Evolutionary conservation across 108 stramenopile species (phyloP), one percentile per base, ranked within the genome.

Genomic region (Bacterosira constricta): DNA sequence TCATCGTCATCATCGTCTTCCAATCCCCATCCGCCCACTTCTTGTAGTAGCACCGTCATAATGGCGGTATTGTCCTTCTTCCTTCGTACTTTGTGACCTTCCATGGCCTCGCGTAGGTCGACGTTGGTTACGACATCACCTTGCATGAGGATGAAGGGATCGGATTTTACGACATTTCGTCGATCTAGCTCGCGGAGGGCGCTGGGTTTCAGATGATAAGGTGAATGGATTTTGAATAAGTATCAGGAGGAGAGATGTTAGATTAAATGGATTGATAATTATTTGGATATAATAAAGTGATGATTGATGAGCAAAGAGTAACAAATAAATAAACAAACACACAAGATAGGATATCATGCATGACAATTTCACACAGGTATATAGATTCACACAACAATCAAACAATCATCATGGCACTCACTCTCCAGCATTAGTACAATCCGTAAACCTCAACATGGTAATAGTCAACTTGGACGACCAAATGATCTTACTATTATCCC

Each of bases 101-200:
- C 60, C 58, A 97, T 66, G 29, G 82, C 89, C 26, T 71, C 52
- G 8, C 53, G 34, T 35, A 99, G 53, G 64, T 97, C 88, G 42
- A 98, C 85, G 78, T 97, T 97, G 53, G 95, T 85, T 9, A 99
- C 85, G 12, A 96, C 95, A 83, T 99, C 97, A 5, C 96, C 97
- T 59, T 73, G 82, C 71, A 98, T 86, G n/a, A 99, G 74, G 0
- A 99, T 68, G 73, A 99, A 99, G 3, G 99, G 99, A 84, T 98
- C 96, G 27, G 87, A 89, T 54, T 96, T 86, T 45, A 99, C 85
- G n/a, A 96, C 55, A 66, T 93, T 92, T n/a, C 89, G 78, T 61
- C 88, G 84, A 73, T 99, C 97, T 37, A 99, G 71, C 73, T 99
- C 97, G 13, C 99, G 87, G 18, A 99, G 70, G 4, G 97, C 97